phyloP scores from a whole-genome alignment of 78 protist genomes.

The Dictyostelium firmibasis region DNA sequence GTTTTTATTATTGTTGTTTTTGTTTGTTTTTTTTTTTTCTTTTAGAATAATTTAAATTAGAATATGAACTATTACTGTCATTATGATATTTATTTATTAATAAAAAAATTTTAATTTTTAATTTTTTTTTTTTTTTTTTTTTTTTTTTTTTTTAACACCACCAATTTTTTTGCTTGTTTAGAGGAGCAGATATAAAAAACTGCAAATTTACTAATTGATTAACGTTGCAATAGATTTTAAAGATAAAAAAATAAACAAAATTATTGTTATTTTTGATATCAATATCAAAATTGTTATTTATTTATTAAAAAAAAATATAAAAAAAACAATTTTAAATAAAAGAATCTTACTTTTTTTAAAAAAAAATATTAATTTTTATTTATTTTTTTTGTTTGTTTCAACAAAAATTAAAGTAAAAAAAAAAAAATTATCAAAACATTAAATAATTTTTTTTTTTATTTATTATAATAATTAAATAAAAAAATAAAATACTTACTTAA shows the following conservation, averaged over 20 bases:
- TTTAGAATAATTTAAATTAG: neutral
- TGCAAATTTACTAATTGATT: neutral
- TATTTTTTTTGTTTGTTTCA: neutral
- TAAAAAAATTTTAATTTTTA: too few species aligned
- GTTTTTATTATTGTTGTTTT: too few species aligned
- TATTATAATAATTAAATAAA: too few species aligned
- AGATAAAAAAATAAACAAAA: neutral
- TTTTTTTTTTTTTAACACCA: neutral
- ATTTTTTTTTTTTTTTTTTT: neutral
- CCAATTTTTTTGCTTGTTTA: neutral
- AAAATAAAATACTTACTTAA: neutral
- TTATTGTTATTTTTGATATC: neutral
- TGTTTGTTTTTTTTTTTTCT: neutral
- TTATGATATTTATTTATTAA: neutral
- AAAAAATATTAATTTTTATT: neutral
- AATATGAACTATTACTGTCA: neutral
- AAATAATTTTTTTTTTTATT: too few species aligned
- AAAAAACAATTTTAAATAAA: neutral
- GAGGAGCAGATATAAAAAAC: neutral
- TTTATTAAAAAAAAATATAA: too few species aligned
- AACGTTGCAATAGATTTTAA: neutral
- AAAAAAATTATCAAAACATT: neutral
- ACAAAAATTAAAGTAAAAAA: neutral
- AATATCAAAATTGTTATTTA: neutral
- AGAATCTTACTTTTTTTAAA: neutral